These are phyloP conservation scores for Colletotrichum coccodes DNA, from an alignment of 2,329 filamentous ascomycete species.

Conservation along the genomic window DNA sequence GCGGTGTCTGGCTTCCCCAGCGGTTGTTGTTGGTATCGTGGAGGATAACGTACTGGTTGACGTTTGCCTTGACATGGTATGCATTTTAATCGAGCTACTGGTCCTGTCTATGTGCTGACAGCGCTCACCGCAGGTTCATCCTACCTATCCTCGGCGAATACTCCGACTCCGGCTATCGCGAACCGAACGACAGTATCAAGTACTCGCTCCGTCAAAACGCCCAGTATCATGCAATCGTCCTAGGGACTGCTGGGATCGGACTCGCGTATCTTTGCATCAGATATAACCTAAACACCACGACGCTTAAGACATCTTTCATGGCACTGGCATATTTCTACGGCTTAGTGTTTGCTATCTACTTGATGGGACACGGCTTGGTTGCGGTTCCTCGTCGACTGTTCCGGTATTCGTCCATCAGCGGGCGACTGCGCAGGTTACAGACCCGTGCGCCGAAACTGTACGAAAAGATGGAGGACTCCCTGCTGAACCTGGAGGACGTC, in stretches of 20 bases:
- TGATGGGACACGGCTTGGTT: constrained; percentile 97
- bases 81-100: constrained; percentile 34
- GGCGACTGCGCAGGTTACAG: constrained; percentile 80
- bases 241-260: constrained; percentile 76
- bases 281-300: constrained; percentile 77
- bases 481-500: constrained; percentile 81
- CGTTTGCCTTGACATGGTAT: constrained; percentile 93
- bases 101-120: constrained; percentile 8
- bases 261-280: constrained; percentile 86
- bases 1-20: constrained; percentile 89
- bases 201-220: constrained; percentile 91
- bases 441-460: constrained; percentile 82
- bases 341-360: constrained; percentile 88
- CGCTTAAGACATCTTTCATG: constrained; percentile 88
- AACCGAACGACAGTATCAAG: constrained; percentile 80
- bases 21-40: constrained; percentile 85
- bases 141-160: constrained; percentile 95
- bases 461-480: constrained; percentile 88
- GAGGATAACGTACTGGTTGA: constrained; percentile 97
- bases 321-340: constrained; percentile 96
- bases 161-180: constrained; percentile 91
- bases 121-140: constrained; percentile 71
- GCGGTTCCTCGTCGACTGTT: constrained; percentile 87
- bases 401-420: constrained; percentile 80
- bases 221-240: constrained; percentile 85